phyloP scores from a whole-genome alignment of 805 yeast genomes.

The Candida palmyrensis region DNA sequence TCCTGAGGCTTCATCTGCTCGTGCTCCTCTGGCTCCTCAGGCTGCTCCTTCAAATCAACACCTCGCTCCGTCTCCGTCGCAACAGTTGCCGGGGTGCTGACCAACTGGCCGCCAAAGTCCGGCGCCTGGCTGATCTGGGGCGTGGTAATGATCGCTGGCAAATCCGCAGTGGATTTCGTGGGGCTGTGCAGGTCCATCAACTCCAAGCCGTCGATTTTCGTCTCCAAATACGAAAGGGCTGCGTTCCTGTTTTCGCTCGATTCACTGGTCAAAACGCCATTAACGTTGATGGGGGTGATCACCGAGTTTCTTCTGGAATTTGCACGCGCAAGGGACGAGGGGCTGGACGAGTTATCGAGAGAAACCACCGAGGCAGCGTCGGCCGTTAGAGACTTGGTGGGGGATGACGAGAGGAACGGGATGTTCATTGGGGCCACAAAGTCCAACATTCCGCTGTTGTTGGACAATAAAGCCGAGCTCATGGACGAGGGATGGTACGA shows the following conservation, averaged over 20 bases:
- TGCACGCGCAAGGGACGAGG: conserved; percentile 6
- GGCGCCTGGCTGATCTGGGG: conserved; percentile 30
- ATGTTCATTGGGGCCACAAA: conserved; percentile 27
- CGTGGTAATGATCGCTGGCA: conserved; percentile 11
- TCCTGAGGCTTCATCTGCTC: not conserved
- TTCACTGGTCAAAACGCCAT: conserved; percentile 33
- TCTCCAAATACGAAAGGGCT: conserved; percentile 39
- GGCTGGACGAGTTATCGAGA: conserved; percentile 6
- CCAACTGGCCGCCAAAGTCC: conserved; percentile 15
- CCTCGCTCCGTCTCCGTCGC: conserved; percentile 2
- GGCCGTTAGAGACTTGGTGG: conserved; percentile 29
- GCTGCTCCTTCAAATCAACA: conserved; percentile 4
- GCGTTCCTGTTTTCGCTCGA: conserved; percentile 28
- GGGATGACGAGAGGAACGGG: conserved; percentile 34
- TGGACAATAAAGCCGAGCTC: conserved; percentile 21
- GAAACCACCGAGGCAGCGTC: not conserved
- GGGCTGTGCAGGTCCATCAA: conserved; percentile 27
- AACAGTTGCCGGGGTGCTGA: too few species aligned
- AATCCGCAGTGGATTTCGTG: conserved; percentile 4
- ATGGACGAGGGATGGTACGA: conserved; percentile 71
- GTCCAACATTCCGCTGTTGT: conserved; percentile 22
- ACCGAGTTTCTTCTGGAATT: conserved; percentile 32
- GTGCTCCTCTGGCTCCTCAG: conserved; percentile 10
- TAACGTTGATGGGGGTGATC: conserved; percentile 40
- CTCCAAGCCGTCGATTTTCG: conserved; percentile 38